Evolutionary conservation across 306 rosid genomes (phyloP), one percentile per base, ranked within the genome.

Genomic region (Canavalia gladiata): DNA sequence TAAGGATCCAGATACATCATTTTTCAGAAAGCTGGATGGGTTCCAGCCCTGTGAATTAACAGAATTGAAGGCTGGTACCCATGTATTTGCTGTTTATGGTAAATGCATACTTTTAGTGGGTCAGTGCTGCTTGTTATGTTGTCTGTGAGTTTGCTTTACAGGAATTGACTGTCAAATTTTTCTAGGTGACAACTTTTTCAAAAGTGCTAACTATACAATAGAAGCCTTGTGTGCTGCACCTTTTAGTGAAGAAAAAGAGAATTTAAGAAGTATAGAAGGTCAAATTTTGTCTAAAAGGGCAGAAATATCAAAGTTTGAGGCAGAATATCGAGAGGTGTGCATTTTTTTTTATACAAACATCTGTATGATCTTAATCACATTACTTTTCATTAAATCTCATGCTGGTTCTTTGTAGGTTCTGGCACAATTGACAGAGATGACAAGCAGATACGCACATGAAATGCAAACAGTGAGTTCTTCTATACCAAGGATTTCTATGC

Each of bases 151-250:
- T 25, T 70, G 72, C 35, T 25, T 58, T 52, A 4, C 54, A 55
- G 41, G 57, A 66, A 49, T 73, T 80, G 79, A 82, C 59, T 77
- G 54, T 56, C 49, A 58, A 75, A 81, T 66, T 79, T 75, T 74
- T 89, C 60, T 80, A 96, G 99, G 99, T 58, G 99, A 96, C 95
- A 96, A 96, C 81, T 96, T 96, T 84, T 96, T 96, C 66, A 96
- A 87, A 89, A 94, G 98, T 84, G 99, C 92, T 73, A 94, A 85
- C 88, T 96, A 96, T 90, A 91, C 95, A 2, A 90, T 96, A 68
- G 99, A 96, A 86, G 94, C 89, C 56, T 84, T 96, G 12, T 88
- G 92, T 88, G 97, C 97, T 34, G 91, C 90, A 35, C 87, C 91
- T 34, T 94, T 92, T 79, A 28, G 50, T 13, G 90, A 90, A 90